phyloP scores from a whole-genome alignment of 108 stramenopile species.

The Skeletonema grethae region DNA sequence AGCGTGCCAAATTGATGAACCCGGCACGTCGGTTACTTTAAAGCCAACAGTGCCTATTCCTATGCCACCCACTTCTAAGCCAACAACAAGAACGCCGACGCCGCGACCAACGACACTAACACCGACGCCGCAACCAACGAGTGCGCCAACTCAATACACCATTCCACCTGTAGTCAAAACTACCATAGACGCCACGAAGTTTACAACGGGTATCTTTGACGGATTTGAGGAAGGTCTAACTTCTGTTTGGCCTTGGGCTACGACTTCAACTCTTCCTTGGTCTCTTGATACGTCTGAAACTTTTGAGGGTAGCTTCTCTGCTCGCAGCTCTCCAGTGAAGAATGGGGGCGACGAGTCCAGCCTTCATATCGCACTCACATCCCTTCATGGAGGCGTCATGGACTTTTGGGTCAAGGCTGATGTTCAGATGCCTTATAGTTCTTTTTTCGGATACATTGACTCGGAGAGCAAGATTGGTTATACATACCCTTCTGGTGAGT shows the following conservation, averaged over 20 bases:
- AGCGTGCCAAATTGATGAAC: background rate
- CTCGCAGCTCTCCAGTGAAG: conserved; percentile 1
- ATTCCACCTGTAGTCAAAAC: conserved; percentile 8
- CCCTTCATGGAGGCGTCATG: conserved; percentile 20
- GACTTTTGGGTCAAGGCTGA: conserved; percentile 27
- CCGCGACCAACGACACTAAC: conserved; percentile 5
- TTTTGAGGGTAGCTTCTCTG: conserved; percentile 17
- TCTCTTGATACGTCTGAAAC: conserved; percentile 5
- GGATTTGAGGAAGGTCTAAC: conserved; percentile 33
- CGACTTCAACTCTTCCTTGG: conserved; percentile 24
- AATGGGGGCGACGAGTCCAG: conserved; percentile 11
- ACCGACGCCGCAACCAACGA: conserved; percentile 8
- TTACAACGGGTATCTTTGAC: conserved; percentile 11
- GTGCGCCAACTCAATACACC: background rate
- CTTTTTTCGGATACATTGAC: conserved; percentile 27
- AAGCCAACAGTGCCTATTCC: background rate
- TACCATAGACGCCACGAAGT: conserved; percentile 7
- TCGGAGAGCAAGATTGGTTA: conserved; percentile 21
- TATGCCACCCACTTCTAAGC: background rate
- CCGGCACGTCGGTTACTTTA: background rate
- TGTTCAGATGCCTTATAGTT: conserved; percentile 40
- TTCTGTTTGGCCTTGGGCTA: conserved; percentile 25
- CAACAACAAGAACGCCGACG: conserved; percentile 1
- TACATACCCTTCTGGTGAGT: conserved; percentile 14
- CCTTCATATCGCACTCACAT: conserved; percentile 23